These are phyloP conservation scores for Eucalyptus grandis DNA, from an alignment of 345 rosid species.

Conservation along the genomic window DNA sequence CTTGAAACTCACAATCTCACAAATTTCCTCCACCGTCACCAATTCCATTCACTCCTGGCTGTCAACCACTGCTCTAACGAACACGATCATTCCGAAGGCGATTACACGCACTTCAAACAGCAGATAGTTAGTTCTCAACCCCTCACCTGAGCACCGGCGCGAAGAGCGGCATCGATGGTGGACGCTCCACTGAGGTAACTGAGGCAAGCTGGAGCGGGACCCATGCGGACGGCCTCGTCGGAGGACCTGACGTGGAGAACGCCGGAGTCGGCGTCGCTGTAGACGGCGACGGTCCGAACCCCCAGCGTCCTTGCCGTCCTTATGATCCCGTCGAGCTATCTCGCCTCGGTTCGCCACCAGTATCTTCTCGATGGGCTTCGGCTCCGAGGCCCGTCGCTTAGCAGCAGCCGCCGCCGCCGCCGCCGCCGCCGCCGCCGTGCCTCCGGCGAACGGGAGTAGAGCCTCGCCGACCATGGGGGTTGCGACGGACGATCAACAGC, in stretches of 20 bases:
- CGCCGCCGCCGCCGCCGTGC: not conserved
- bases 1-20: too few relatives aligned
- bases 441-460: constrained; percentile 6
- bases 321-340: constrained; percentile 68
- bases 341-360: constrained; percentile 85
- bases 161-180: constrained; percentile 68
- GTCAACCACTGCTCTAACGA: too few relatives aligned
- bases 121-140: too few relatives aligned
- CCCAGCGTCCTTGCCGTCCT: constrained; percentile 75
- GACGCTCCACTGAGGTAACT: constrained; percentile 60
- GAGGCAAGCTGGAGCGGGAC: constrained; percentile 78
- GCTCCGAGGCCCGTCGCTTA: not conserved
- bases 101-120: too few relatives aligned
- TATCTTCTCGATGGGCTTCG: constrained; percentile 47
- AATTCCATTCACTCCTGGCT: too few relatives aligned
- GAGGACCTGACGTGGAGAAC: constrained; percentile 7
- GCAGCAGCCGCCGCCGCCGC: not conserved
- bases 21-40: too few relatives aligned
- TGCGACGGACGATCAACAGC: constrained; percentile 39
- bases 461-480: not conserved
- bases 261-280: too few relatives aligned
- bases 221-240: constrained; percentile 70
- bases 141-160: constrained; percentile 63
- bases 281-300: constrained; percentile 39
- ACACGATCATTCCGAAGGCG: too few relatives aligned